Evolutionary conservation across 2,329 filamentous ascomycete genomes (phyloP), one percentile per base, ranked within the genome.

Genomic region (Penicillium hordei): DNA sequence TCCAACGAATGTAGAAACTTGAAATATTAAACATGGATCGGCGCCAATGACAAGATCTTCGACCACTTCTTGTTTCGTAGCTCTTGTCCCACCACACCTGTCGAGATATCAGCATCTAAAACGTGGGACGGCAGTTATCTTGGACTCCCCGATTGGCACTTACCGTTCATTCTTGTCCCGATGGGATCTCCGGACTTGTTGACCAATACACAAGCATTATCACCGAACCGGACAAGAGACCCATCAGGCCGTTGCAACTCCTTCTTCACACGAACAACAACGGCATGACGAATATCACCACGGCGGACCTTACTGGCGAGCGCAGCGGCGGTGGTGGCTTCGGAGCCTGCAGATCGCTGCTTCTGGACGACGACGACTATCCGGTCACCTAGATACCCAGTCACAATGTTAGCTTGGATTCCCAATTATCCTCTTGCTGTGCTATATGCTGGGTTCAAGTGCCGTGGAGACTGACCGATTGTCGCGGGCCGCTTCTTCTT

Each of bases 341-440:
- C 90, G 48, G 86, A 81, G 52, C 86, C 86, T 71, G 90, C 88
- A 69, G 84, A 86, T 67, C 93, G 89, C 78, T 97, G 93, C 76
- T 97, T 96, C 79, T 99, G 93, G 46, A 99, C 93, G 63, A 99
- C 94, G 63, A 96, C 91, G 65, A 99, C 92, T 68, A 99, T 96
- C 65, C 93, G 89, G 78, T 99, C 95, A 77, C 94, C 93, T 96
- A 70, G 25, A 31, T 23, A 48, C 23, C 10, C 21, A 44, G 31
- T 17, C 5, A 38, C 6, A 5, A 53, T 53, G 44, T 59, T 23
- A 62, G 50, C 12, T 33, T 36, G 23, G 5, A 15, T 6, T 17
- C 38, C 19, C 10, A 39, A 34, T 43, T 25, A 4, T 15, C 33
- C 19, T 43, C 6, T 38, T 29, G 23, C 25, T 17, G 17, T 29